Percentiles rank a stretch among this genome's conserved stretches.
Evolutionary conservation across 2,329 filamentous ascomycete genomes (phyloP).

Genomic region (Pyricularia sp.): DNA sequence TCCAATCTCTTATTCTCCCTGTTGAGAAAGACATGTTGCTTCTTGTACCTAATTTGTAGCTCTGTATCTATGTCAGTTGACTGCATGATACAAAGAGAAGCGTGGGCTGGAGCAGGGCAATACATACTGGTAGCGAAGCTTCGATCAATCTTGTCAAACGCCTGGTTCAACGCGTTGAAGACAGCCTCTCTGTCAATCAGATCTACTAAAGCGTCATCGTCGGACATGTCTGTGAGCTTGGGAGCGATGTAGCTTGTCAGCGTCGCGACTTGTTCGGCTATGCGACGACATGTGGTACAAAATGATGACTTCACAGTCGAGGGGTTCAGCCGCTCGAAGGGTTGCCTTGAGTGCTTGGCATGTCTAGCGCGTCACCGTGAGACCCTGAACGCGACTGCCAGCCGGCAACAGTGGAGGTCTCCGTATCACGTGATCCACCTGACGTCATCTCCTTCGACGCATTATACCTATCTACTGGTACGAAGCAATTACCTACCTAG

Average conservation of each 20-base stretch:
- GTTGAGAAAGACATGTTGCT: conserved; percentile 15
- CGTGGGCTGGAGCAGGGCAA: neutral
- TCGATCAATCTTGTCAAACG: conserved; percentile 29
- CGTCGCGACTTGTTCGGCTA: neutral
- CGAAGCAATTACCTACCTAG: too few relatives aligned
- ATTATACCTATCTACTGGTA: too few relatives aligned
- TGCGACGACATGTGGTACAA: neutral
- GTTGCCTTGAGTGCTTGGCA: neutral
- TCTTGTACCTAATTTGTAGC: conserved; percentile 12
- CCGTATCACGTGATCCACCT: neutral
- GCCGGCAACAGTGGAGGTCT: neutral
- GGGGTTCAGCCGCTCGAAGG: neutral
- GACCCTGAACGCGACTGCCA: neutral
- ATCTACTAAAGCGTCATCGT: neutral
- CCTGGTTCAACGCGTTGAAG: conserved; percentile 27
- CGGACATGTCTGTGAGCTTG: neutral
- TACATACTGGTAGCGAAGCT: conserved; percentile 15
- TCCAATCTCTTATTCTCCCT: conserved; percentile 26
- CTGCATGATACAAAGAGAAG: neutral
- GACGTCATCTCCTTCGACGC: neutral
- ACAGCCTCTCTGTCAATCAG: conserved; percentile 22
- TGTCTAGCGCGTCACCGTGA: neutral
- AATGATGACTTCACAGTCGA: neutral
- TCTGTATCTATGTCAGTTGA: conserved; percentile 5
- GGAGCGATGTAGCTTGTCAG: neutral